These are phyloP conservation scores for Cadophora gregata DNA, from an alignment of 2,329 filamentous ascomycete species.

Conservation along the genomic window DNA sequence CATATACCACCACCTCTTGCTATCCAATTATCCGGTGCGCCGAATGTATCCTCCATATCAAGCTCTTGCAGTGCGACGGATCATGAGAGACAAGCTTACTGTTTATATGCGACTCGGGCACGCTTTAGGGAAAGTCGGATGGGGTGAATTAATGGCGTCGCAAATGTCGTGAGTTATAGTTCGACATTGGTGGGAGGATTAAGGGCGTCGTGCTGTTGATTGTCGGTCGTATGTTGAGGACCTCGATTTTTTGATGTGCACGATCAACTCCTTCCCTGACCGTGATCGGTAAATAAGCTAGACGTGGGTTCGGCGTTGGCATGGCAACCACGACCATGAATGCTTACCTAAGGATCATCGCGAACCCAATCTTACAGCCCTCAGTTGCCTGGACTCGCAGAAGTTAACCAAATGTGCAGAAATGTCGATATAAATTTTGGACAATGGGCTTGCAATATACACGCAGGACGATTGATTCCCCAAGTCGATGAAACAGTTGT, in stretches of 20 bases:
- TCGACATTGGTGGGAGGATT: constrained; percentile 5
- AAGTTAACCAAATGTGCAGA: neutral
- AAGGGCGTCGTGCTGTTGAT: neutral
- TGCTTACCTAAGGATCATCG: constrained; percentile 15
- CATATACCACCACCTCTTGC: neutral
- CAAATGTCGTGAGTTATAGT: neutral
- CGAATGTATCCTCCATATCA: constrained; percentile 7
- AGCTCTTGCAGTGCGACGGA: constrained; percentile 1
- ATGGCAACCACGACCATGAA: constrained; percentile 14
- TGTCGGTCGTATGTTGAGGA: constrained; percentile 7
- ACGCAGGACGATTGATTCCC: constrained; percentile 15
- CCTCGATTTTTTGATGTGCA: neutral
- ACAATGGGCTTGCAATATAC: constrained; percentile 17
- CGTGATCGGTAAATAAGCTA: constrained; percentile 22
- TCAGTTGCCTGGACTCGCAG: constrained; percentile 6
- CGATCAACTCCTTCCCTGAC: constrained; percentile 4
- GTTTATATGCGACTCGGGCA: constrained; percentile 7
- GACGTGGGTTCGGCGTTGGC: constrained; percentile 13
- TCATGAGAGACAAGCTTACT: constrained; percentile 19
- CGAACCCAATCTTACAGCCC: neutral
- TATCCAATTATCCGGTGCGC: constrained; percentile 8
- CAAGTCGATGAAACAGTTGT: constrained; percentile 7
- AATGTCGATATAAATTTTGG: constrained; percentile 8
- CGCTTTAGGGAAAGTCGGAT: neutral
- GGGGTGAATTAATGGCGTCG: neutral